Base-by-base conservation (phyloP, 2,329 filamentous ascomycete genomes). In the Didymella glomerata region DNA sequence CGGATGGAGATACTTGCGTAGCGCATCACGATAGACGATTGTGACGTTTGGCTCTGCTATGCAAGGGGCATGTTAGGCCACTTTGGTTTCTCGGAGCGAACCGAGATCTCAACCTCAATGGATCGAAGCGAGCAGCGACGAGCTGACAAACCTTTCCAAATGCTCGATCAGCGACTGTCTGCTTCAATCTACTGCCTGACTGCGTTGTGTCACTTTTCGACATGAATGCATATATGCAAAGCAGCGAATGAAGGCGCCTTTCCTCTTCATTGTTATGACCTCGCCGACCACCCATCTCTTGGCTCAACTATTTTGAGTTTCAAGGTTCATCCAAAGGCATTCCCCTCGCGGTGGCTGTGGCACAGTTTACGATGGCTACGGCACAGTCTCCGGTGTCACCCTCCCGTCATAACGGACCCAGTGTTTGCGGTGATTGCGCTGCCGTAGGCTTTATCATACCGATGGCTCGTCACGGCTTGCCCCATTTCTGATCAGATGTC, bases 291-390 rank as follows among this genome's bases (percentile, higher is more conserved):
- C 25, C 16, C 7, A 16, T 16, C 45, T 48, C 27, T 49, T 50
- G 49, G 46, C 50, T 54, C 24, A 20, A 36, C 50, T 42, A 16
- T 47, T 28, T 30, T 42, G 8, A 48, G 25, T 18, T 36, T 28
- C 20, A 45, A 41, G 25, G 18, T 20, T 49, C 30, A 13, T 46
- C 30, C 22, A 30, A 22, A 20, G 27, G 16, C 24, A 4, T 18
- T 36, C 9, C 24, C 41, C 34, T 49, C 40, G 34, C 27, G 32
- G 27, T 50, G 56, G 50, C 50, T 59, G 56, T 30, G 56, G 56
- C 56, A 32, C 49, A 54, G 45, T 27, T 36, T 9, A 18, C n/a
- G 18, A 40, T 20, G 36, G n/a, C 8, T 20, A 20, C 27, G 40
- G 40, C 40, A 42, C 40, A 16, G 22, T 24, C 2, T 22, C 22